Evolutionary conservation across 805 yeast genomes (phyloP).

Genomic region (Spencermartinsiella europaea): DNA sequence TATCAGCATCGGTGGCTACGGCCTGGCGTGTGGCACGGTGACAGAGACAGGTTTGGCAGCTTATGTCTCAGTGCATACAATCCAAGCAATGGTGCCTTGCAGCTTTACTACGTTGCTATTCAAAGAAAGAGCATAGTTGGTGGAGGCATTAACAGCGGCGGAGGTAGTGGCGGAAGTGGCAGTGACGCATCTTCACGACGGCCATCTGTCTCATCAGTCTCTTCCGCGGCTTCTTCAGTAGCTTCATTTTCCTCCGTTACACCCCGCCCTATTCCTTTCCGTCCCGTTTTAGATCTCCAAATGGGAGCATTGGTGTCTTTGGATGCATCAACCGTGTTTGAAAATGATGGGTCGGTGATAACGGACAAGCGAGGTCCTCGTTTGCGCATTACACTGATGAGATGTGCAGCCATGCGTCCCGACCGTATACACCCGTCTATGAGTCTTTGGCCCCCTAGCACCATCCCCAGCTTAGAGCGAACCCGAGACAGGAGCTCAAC

Average conservation of each 20-base stretch:
- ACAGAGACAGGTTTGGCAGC: slow-evolving; percentile 22
- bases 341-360: not conserved
- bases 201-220: not conserved
- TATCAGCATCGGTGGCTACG: slow-evolving; percentile 23
- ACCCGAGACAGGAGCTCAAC: slow-evolving; percentile 20
- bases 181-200: not conserved
- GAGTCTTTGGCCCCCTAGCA: slow-evolving; percentile 18
- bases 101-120: not conserved
- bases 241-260: not conserved
- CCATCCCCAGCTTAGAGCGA: slow-evolving; percentile 22
- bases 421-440: slow-evolving; percentile 22
- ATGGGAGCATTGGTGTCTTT: not conserved
- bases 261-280: not conserved
- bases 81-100: not conserved
- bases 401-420: slow-evolving; percentile 18
- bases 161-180: not conserved
- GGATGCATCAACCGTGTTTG: not conserved
- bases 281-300: not conserved
- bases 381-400: slow-evolving; percentile 9
- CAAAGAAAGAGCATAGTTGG: not conserved
- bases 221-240: not conserved
- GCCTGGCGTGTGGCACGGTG: slow-evolving; percentile 28
- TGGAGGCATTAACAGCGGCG: not conserved
- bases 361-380: not conserved
- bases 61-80: slow-evolving; percentile 21